phyloP scores from a whole-genome alignment of 768 basidiomycete genomes.

The Leccinum aurantiacum region DNA sequence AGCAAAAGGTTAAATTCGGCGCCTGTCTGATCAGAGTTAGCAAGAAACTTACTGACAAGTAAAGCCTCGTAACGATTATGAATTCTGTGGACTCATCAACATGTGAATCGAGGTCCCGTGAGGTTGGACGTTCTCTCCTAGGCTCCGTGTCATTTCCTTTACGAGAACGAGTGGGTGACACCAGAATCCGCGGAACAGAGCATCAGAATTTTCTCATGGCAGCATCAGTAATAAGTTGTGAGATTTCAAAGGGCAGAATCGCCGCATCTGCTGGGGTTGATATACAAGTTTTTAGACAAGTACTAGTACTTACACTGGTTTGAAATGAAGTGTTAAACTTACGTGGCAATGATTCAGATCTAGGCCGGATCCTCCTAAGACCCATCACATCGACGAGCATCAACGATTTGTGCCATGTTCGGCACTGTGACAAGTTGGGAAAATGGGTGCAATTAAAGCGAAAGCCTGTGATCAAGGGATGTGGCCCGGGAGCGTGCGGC shows the following conservation, averaged over 20 bases:
- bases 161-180: background rate
- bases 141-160: background rate
- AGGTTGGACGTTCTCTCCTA: background rate
- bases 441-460: background rate
- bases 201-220: background rate
- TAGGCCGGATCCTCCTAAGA: too few species aligned
- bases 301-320: background rate
- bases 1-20: slow-evolving; percentile 16
- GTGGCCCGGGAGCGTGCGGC: background rate
- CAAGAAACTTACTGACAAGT: slow-evolving; percentile 42
- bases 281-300: background rate
- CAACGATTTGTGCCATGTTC: background rate
- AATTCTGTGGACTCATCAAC: background rate
- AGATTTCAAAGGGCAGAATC: background rate
- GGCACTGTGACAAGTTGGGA: background rate
- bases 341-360: background rate
- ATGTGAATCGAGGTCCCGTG: background rate
- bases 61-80: slow-evolving; percentile 12
- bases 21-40: slow-evolving; percentile 34
- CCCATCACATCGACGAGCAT: background rate
- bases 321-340: background rate
- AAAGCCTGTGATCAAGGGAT: background rate
- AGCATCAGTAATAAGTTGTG: background rate
- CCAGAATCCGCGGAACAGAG: background rate
- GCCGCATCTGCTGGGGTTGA: background rate